These are phyloP conservation scores for Coemansia sp. DNA, from an alignment of 371 early-diverging fungal species.

Conservation along the genomic window DNA sequence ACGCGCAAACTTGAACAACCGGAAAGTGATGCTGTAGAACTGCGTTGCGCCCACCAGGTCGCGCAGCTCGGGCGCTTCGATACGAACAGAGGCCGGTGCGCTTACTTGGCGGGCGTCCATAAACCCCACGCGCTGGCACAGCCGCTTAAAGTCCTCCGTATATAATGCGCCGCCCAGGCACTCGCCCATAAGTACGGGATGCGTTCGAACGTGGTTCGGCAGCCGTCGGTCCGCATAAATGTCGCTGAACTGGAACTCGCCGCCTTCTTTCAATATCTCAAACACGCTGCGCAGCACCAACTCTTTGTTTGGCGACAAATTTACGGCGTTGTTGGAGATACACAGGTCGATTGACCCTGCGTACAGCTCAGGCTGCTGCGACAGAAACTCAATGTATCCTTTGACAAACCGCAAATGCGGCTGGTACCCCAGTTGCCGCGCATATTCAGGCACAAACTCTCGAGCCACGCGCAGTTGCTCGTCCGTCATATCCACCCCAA, in stretches of 20 bases:
- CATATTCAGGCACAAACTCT: constrained; percentile 37
- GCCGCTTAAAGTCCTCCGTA: constrained; percentile 51
- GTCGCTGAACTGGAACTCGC: constrained; percentile 57
- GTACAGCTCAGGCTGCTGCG: constrained; percentile 49
- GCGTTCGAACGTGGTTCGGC: constrained; percentile 51
- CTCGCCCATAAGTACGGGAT: constrained; percentile 54
- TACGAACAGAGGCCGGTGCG: constrained; percentile 45
- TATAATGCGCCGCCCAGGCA: constrained; percentile 55
- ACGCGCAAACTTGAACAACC: constrained; percentile 53
- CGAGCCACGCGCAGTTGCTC: constrained; percentile 56
- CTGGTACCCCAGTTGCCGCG: constrained; percentile 49
- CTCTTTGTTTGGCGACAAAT: constrained; percentile 57
- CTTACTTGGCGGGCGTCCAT: constrained; percentile 51
- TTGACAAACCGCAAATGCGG: constrained; percentile 52
- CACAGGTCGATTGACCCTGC: constrained; percentile 52
- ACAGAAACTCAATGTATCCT: constrained; percentile 54
- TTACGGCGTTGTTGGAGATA: constrained; percentile 57
- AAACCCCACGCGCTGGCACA: constrained; percentile 54
- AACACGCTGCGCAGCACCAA: constrained; percentile 53
- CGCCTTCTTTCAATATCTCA: constrained; percentile 51
- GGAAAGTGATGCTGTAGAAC: constrained; percentile 55
- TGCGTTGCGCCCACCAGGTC: constrained; percentile 54
- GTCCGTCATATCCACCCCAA: constrained; percentile 58
- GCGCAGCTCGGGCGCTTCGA: constrained; percentile 52
- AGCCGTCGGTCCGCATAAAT: constrained; percentile 55